These are phyloP conservation scores for Vitrella brassicaformis DNA, from an alignment of 73 alveolate species.

Conservation along the genomic window DNA sequence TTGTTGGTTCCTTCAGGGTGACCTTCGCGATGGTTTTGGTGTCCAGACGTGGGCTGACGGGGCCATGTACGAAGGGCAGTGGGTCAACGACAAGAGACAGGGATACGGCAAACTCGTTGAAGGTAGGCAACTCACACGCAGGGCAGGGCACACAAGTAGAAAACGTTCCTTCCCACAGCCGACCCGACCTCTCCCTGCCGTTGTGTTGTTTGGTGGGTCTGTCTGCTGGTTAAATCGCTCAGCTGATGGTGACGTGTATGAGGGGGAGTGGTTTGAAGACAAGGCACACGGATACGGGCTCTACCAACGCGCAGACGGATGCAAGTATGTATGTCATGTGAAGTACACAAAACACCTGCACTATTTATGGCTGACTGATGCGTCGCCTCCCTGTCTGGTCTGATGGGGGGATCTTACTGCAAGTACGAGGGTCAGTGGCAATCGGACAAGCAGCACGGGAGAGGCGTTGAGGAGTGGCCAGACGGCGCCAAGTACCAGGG, in stretches of 20 bases:
- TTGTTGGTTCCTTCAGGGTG: neutral
- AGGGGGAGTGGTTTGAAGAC: conserved; percentile 21
- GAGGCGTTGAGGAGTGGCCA: conserved; percentile 21
- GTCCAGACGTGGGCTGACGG: conserved; percentile 26
- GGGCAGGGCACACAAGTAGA: too few species aligned
- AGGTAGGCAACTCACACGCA: too few species aligned
- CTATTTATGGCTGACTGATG: neutral
- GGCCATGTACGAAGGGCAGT: conserved; percentile 22
- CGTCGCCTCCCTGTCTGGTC: neutral
- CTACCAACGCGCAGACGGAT: too few species aligned
- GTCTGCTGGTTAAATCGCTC: neutral
- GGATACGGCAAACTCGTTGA: too few species aligned
- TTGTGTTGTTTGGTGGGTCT: too few species aligned
- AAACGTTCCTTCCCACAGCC: neutral
- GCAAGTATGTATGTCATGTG: too few species aligned
- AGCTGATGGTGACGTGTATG: conserved; percentile 7
- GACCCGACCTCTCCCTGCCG: too few species aligned
- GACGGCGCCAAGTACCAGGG: conserved; percentile 47
- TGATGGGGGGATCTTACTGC: neutral
- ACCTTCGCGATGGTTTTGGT: conserved; percentile 23
- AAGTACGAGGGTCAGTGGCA: neutral
- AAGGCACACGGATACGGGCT: too few species aligned
- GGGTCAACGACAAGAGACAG: too few species aligned
- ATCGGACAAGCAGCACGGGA: conserved; percentile 19
- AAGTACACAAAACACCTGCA: too few species aligned